Evolutionary conservation across 2,329 filamentous ascomycete genomes (phyloP).

Genomic region (Graphilbum fragrans): DNA sequence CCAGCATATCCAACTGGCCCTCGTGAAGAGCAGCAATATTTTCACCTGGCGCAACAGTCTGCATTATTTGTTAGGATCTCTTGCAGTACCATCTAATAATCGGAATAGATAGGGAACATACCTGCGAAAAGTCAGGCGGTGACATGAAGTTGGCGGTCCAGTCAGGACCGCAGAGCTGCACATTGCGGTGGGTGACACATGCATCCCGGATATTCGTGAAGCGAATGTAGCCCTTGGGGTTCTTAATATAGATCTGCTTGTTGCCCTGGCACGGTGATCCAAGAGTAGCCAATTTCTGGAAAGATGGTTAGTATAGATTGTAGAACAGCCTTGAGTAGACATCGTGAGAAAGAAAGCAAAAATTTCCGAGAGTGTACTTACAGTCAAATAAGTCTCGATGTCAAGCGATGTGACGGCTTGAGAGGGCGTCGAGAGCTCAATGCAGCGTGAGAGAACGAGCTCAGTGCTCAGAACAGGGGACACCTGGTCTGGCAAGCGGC

Average conservation of each 20-base stretch:
- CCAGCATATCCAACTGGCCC: conserved; percentile 41
- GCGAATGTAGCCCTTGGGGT: conserved; percentile 36
- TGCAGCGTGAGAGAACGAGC: conserved; percentile 29
- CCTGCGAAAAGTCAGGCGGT: conserved; percentile 30
- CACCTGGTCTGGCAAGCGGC: conserved; percentile 15
- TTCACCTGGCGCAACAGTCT: conserved; percentile 18
- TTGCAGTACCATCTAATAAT: too few species aligned
- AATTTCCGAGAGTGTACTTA: conserved; percentile 17
- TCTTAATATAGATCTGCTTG: conserved; percentile 21
- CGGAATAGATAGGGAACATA: too few species aligned
- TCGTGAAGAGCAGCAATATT: conserved; percentile 31
- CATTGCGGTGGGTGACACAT: conserved; percentile 33
- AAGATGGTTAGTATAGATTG: conserved; percentile 8
- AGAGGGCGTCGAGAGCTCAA: conserved; percentile 25
- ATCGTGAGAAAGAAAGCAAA: neutral
- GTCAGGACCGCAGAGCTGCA: conserved; percentile 26
- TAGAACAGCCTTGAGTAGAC: neutral
- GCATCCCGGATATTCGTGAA: conserved; percentile 52
- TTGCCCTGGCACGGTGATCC: conserved; percentile 24
- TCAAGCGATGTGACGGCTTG: conserved; percentile 21
- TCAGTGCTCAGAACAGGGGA: conserved; percentile 31
- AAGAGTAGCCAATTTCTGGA: conserved; percentile 26
- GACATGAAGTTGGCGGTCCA: conserved; percentile 36
- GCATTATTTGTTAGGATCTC: neutral
- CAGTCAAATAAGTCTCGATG: conserved; percentile 30